Percentiles rank a stretch among this genome's conserved stretches.
These are phyloP conservation scores for Globisporangium solare DNA, from an alignment of 352 stramenopile species.

Conservation along the genomic window DNA sequence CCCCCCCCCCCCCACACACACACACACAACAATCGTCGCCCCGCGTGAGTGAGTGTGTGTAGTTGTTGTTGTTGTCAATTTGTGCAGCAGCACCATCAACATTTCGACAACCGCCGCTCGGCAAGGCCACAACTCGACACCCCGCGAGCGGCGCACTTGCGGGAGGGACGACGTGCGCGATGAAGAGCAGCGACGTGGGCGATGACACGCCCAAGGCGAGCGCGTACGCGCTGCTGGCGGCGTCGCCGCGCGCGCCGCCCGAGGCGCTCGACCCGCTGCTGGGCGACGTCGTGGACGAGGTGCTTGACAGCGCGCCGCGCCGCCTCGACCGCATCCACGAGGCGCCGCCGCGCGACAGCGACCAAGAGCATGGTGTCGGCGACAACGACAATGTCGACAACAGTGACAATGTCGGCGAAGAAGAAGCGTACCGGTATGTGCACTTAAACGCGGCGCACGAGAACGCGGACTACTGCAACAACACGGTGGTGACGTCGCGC, in stretches of 20 bases:
- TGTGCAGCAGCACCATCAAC: too few species aligned
- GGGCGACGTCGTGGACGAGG: slow-evolving; percentile 11
- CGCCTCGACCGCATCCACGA: slow-evolving; percentile 20
- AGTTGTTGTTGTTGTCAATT: too few species aligned
- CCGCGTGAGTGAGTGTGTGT: too few species aligned
- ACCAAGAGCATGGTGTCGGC: too few species aligned
- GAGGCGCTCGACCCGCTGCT: slow-evolving; percentile 20
- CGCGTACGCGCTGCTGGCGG: slow-evolving; percentile 16
- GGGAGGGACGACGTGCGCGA: slow-evolving; percentile 1
- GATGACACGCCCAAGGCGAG: slow-evolving; percentile 9
- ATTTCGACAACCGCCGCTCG: slow-evolving; percentile 29
- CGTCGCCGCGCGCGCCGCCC: slow-evolving; percentile 4
- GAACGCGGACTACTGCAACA: slow-evolving; percentile 69
- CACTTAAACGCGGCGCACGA: slow-evolving; percentile 61
- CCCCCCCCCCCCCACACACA: too few species aligned
- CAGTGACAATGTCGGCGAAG: slow-evolving; percentile 5
- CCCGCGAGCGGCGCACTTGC: background rate
- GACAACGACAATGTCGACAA: background rate
- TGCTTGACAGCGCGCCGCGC: slow-evolving; percentile 19
- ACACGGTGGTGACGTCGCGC: slow-evolving; percentile 86
- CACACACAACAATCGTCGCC: too few species aligned
- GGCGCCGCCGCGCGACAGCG: slow-evolving; percentile 1
- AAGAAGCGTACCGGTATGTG: slow-evolving; percentile 58
- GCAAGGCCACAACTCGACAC: background rate
- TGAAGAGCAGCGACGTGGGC: slow-evolving; percentile 2